phyloP scores from a whole-genome alignment of 1,139 yeast species.

The Ogataea hybrid region DNA sequence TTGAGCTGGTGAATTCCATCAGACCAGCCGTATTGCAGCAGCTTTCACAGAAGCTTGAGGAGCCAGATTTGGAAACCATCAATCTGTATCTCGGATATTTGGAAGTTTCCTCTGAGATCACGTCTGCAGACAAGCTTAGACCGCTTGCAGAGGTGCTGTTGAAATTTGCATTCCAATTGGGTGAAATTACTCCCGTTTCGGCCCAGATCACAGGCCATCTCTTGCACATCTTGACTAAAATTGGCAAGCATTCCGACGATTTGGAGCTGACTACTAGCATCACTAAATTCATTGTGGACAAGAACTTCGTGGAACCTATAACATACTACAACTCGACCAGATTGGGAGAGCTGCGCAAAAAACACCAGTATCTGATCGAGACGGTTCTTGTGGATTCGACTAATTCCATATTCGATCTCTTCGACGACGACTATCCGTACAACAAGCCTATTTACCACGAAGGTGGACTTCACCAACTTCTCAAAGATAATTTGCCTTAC shows the following conservation, averaged over 20 bases:
- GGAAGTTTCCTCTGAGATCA: constrained; percentile 13
- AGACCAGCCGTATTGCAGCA: constrained; percentile 3
- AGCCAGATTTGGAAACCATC: constrained; percentile 19
- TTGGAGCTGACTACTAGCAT: constrained; percentile 19
- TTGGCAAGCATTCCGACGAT: constrained; percentile 40
- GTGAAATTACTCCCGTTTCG: constrained; percentile 1
- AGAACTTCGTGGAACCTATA: constrained; percentile 21
- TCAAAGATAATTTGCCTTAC: constrained; percentile 45
- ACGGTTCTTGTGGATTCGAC: constrained; percentile 54
- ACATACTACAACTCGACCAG: constrained; percentile 17
- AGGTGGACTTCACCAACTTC: constrained; percentile 44
- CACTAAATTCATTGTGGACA: constrained; percentile 25
- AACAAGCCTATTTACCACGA: constrained; percentile 67
- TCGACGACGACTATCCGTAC: constrained; percentile 76
- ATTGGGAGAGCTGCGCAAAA: constrained; percentile 21
- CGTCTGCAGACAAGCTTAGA: constrained; percentile 6
- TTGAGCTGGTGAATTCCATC: constrained; percentile 13
- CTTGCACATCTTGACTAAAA: constrained; percentile 51
- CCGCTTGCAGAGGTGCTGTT: constrained; percentile 9
- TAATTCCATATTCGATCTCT: constrained; percentile 71
- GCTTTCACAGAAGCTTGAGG: constrained; percentile 1
- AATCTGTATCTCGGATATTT: constrained; percentile 24
- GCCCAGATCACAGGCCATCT: constrained; percentile 8
- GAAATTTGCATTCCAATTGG: constrained; percentile 2
- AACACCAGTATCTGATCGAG: constrained; percentile 27